Conservation (phyloP, 805 yeast genomes). For the Cyberlindnera meyerae region DNA sequence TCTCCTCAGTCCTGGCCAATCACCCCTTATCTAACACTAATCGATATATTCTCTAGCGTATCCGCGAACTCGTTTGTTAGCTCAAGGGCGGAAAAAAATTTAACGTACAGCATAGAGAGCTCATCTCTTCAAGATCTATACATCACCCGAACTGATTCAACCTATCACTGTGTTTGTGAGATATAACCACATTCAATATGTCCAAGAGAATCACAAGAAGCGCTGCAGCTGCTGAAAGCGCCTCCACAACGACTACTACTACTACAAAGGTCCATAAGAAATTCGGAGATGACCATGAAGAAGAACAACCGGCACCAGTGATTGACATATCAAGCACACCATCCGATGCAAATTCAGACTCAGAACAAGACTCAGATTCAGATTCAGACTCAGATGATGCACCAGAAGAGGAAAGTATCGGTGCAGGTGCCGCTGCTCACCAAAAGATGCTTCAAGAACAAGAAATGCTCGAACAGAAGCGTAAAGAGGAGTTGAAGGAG, state of each 20-base stretch:
- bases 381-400: slow-evolving; percentile 36
- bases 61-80: too few relatives aligned
- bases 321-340: too few relatives aligned
- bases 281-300: slow-evolving; percentile 18
- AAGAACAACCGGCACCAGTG: slow-evolving; percentile 18
- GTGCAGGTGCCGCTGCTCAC: slow-evolving; percentile 18
- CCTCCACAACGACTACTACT: too few relatives aligned
- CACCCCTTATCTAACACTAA: too few relatives aligned
- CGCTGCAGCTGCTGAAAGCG: neutral
- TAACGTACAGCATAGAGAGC: too few relatives aligned
- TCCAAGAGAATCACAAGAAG: slow-evolving; percentile 1
- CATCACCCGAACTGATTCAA: too few relatives aligned
- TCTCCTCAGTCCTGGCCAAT: too few relatives aligned
- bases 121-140: too few relatives aligned
- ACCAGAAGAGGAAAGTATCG: slow-evolving; percentile 44
- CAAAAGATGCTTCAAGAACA: slow-evolving; percentile 18
- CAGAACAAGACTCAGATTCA: slow-evolving; percentile 22
- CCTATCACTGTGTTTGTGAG: too few relatives aligned
- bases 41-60: too few relatives aligned
- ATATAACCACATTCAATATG: neutral
- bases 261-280: slow-evolving; percentile 11
- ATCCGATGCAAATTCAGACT: slow-evolving; percentile 11
- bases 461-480: slow-evolving; percentile 25
- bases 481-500: slow-evolving; percentile 22
- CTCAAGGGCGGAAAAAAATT: too few relatives aligned